Conservation (phyloP, 495 filamentous ascomycete species). For the Amniculicola lignicola region DNA sequence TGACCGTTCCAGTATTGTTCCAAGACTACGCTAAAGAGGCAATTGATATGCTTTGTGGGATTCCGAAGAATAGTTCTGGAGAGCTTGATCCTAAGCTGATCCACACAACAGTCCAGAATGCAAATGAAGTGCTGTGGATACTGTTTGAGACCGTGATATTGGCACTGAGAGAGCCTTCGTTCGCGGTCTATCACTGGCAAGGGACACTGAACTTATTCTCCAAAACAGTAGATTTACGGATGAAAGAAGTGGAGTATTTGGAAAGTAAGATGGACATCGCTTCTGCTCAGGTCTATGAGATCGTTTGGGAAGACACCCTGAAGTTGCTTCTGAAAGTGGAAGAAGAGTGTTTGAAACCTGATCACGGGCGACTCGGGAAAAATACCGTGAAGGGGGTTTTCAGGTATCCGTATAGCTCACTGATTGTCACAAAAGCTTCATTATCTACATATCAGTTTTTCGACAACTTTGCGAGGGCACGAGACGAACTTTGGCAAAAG, state of each 20-base stretch:
- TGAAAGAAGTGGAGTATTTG: neutral
- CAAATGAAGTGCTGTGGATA: constrained; percentile 18
- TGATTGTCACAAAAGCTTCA: neutral
- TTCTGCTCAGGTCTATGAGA: constrained; percentile 6
- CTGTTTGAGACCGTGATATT: constrained; percentile 22
- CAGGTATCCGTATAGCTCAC: neutral
- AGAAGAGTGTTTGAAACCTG: constrained; percentile 8
- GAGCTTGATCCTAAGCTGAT: neutral
- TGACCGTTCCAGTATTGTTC: constrained; percentile 31
- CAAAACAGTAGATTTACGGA: neutral
- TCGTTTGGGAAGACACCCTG: constrained; percentile 23
- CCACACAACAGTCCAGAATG: constrained; percentile 1
- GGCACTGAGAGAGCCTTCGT: constrained; percentile 22
- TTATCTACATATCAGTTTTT: constrained; percentile 20
- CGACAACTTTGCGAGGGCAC: constrained; percentile 25
- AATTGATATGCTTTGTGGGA: constrained; percentile 3
- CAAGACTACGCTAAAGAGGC: constrained; percentile 6
- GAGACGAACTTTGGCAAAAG: constrained; percentile 20
- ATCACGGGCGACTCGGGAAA: constrained; percentile 1
- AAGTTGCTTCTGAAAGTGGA: constrained; percentile 6
- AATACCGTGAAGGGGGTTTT: neutral
- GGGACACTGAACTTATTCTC: constrained; percentile 8
- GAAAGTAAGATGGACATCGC: constrained; percentile 3
- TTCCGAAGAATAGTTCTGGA: neutral
- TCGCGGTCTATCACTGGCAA: constrained; percentile 5